Base-by-base conservation (phyloP, 1,284 basidiomycete species). In the Ceraceosorus guamensis region DNA sequence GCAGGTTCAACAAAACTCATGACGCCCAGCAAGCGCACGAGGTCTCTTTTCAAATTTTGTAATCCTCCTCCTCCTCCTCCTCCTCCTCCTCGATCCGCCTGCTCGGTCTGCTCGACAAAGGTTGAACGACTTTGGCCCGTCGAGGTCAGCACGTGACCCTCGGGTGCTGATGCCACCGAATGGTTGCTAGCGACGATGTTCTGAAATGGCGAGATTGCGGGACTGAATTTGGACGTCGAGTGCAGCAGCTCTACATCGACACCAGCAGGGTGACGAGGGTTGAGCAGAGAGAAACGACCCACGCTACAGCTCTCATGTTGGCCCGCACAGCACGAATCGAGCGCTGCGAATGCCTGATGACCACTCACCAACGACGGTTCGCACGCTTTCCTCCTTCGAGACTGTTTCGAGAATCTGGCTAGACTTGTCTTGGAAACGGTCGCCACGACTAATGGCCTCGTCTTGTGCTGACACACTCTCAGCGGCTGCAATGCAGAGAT, bases 1-100 rank as follows among this genome's bases (percentile, higher is more conserved):
- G 34, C 24, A 2, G 44, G 48, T 0, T 60, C 60, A 4, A 56
- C 49, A 30, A 59, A 70, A 7, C 62, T 57, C 1, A 70, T 50
- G 41, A 59, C 57, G 18, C 64, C 66, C 4, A 70, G 45, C 1
- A 70, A 51, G 30, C 64, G 60, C n/a, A 70, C 64, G n/a, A 68
- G 55, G 43, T 68, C 68, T 44, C 68, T 63, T 49, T 70, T 70
- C 18, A 70, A 59, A 33, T 68, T 65, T 31, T 65, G n/a, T 59
- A 35, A 56, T 4, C 43, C 56, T 16, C 14, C 48, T 30, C 32
- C 58, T 6, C 47, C 47, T 52, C 18, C 55, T 16, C 6, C 10
- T 18, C 4, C 51, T 51, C 4, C 57, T 51, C 46, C 56, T 50
- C 5, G 10, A 41, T 7, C n/a, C 48, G 2, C 50, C 53, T n/a